Conservation (phyloP, 2,329 filamentous ascomycete genomes). For the Cadophora sp. region DNA sequence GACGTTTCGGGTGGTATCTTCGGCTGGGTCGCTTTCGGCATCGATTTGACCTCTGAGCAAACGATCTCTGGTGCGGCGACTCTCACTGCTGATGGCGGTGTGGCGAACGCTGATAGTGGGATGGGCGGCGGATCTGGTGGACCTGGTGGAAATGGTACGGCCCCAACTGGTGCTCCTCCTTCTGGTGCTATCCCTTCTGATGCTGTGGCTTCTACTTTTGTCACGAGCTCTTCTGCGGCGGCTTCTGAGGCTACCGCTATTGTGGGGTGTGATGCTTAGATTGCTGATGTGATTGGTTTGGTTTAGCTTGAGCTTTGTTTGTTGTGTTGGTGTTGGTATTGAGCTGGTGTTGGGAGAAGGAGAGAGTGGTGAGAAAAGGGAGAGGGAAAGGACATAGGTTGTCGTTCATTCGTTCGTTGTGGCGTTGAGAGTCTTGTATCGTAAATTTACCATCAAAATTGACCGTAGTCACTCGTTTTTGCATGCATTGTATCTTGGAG, state of each 20-base stretch:
- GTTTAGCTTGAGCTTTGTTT: no score
- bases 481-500: no score
- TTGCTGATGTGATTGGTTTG: background rate
- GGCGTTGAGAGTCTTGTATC: background rate
- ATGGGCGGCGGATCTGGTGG: constrained; percentile 10
- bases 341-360: no score
- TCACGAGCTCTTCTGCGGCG: background rate
- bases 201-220: background rate
- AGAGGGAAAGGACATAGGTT: background rate
- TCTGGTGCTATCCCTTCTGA: background rate
- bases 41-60: constrained; percentile 47
- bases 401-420: background rate
- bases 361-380: background rate
- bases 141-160: background rate
- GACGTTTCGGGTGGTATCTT: constrained; percentile 57
- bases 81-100: constrained; percentile 20
- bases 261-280: background rate
- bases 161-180: background rate
- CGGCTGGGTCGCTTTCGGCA: constrained; percentile 61
- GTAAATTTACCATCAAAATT: background rate
- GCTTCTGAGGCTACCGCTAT: background rate
- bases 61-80: constrained; percentile 18
- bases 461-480: background rate
- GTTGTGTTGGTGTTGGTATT: no score
- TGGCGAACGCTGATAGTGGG: background rate